Evolutionary conservation across 176 grass and related monocot species (phyloP).

Genomic region (Carex myosuroides): DNA sequence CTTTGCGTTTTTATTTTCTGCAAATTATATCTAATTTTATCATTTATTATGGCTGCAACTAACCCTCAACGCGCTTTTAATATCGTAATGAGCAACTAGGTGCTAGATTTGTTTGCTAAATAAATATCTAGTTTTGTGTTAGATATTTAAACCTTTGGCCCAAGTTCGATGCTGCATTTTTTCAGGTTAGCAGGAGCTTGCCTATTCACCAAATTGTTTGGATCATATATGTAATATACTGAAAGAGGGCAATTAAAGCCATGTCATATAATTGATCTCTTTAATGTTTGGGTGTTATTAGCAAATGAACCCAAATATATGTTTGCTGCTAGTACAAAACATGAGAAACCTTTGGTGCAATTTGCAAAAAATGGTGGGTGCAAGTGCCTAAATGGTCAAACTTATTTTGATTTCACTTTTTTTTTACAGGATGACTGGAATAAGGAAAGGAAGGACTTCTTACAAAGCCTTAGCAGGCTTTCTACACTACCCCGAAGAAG

Average conservation of each 20-base stretch:
- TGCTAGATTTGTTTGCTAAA: neutral
- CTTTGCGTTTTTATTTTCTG: neutral
- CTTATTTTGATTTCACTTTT: neutral
- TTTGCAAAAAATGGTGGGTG: neutral
- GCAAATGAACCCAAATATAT: neutral
- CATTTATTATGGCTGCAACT: slow-evolving; percentile 15
- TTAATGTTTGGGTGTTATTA: neutral
- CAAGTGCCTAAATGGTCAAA: neutral
- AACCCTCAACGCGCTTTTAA: neutral
- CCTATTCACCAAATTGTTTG: neutral
- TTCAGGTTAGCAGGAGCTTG: neutral
- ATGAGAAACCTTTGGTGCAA: neutral
- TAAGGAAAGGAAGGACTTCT: slow-evolving; percentile 86
- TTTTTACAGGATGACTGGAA: slow-evolving; percentile 87
- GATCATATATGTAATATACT: neutral
- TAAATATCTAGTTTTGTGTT: neutral
- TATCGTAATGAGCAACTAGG: neutral
- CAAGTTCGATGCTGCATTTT: neutral
- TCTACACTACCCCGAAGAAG: slow-evolving; percentile 92
- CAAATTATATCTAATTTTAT: neutral
- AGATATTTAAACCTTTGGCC: neutral
- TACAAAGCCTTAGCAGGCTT: slow-evolving; percentile 77
- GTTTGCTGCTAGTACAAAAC: neutral
- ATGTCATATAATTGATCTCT: neutral
- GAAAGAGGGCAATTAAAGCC: neutral